Conservation (phyloP, 2,329 filamentous ascomycete genomes). For the Fusarium acutatum region DNA sequence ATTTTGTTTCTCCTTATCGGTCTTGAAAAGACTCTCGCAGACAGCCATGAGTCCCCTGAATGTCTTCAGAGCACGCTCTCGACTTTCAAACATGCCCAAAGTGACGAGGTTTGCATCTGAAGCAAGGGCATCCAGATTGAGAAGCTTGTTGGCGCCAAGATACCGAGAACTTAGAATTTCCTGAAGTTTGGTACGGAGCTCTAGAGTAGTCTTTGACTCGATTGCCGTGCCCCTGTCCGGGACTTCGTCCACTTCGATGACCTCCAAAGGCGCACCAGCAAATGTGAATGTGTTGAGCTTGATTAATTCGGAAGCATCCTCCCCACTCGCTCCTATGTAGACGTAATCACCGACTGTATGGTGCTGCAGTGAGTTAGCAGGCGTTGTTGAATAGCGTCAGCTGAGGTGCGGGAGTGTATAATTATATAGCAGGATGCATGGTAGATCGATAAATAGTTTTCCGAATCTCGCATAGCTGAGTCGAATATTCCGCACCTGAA, state of each 20-base stretch:
- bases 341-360: slow-evolving; percentile 74
- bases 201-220: slow-evolving; percentile 62
- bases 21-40: slow-evolving; percentile 80
- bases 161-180: slow-evolving; percentile 80
- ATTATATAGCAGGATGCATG: slow-evolving; percentile 28
- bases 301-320: slow-evolving; percentile 70
- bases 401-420: slow-evolving; percentile 31
- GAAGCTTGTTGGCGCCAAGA: slow-evolving; percentile 73
- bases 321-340: slow-evolving; percentile 71
- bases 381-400: slow-evolving; percentile 45
- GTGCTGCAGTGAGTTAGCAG: slow-evolving; percentile 78
- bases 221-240: slow-evolving; percentile 50
- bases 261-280: slow-evolving; percentile 69
- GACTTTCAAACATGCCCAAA: slow-evolving; percentile 79
- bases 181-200: slow-evolving; percentile 74
- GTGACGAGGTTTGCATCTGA: slow-evolving; percentile 75
- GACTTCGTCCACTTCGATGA: slow-evolving; percentile 59
- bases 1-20: slow-evolving; percentile 74
- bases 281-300: slow-evolving; percentile 76
- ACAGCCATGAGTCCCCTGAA: slow-evolving; percentile 93
- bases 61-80: slow-evolving; percentile 80
- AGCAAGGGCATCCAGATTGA: slow-evolving; percentile 83
- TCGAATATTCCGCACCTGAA: slow-evolving; percentile 41
- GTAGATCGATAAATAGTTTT: slow-evolving; percentile 31
- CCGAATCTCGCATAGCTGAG: slow-evolving; percentile 31